phyloP scores from a whole-genome alignment of 305 asterid species.

The Galium porrigens region DNA sequence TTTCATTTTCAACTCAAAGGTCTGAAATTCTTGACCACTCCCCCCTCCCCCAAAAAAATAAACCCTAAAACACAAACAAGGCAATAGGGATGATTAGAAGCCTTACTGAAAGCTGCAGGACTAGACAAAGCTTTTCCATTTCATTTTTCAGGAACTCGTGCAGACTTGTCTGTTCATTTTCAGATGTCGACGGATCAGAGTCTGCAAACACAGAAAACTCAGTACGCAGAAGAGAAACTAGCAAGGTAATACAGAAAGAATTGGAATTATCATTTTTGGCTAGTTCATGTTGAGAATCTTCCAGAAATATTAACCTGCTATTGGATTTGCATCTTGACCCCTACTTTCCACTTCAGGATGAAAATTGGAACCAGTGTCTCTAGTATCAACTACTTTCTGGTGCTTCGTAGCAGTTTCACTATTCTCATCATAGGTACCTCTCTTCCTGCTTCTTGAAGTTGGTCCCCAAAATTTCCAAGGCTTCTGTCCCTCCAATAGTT shows the following conservation, averaged over 20 bases:
- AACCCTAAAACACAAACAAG: too few relatives aligned
- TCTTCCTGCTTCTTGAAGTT: constrained; percentile 57
- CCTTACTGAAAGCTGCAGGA: constrained; percentile 59
- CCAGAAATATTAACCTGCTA: constrained; percentile 15
- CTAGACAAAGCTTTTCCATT: constrained; percentile 42
- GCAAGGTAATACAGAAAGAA: too few relatives aligned
- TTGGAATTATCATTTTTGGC: background rate
- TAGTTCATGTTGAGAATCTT: background rate
- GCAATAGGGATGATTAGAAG: constrained; percentile 17
- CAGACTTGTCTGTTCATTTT: constrained; percentile 37
- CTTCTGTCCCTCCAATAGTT: constrained; percentile 45
- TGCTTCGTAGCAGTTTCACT: constrained; percentile 46
- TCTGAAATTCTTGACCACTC: too few relatives aligned
- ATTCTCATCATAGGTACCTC: constrained; percentile 38
- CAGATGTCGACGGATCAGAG: constrained; percentile 17
- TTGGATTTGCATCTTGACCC: constrained; percentile 18
- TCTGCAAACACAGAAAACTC: constrained; percentile 13
- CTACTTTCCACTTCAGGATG: constrained; percentile 26
- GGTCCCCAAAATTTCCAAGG: constrained; percentile 42
- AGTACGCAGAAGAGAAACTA: constrained; percentile 4
- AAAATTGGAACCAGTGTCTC: constrained; percentile 25
- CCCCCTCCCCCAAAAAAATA: too few relatives aligned
- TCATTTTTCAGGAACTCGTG: constrained; percentile 41
- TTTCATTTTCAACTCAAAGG: too few relatives aligned
- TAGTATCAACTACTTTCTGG: constrained; percentile 34